Base-by-base conservation (phyloP, 2,329 filamentous ascomycete species). In the Sphaerulina vaccinii region DNA sequence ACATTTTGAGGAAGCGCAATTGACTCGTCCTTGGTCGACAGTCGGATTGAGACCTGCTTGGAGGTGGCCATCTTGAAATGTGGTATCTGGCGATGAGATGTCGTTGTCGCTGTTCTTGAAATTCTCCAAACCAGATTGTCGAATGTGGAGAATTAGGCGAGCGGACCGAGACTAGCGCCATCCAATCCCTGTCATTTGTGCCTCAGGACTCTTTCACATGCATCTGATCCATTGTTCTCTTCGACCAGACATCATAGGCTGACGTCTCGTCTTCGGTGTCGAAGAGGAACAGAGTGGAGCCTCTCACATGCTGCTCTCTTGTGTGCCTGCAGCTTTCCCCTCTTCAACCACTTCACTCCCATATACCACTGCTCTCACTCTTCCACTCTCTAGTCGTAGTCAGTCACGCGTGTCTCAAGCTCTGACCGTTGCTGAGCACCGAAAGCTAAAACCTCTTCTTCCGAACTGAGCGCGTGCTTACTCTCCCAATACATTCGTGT, bases 1-100 rank as follows among this genome's bases (percentile, higher is more conserved):
- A 74, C 75, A 51, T 75, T 75, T 51, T 79, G 74, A 54, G 79
- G 75, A 40, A 83, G 68, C 50, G 77, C 72, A 60, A 83, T 73
- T 49, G 80, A 77, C 54, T 71, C 68, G 59, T 79, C 75, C 56
- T 76, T 71, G 39, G 79, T 79, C 16, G 70, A 76, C 33, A 83
- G 72, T 51, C 79, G 76, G 55, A 83, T 73, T 54, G 78, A 74
- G 39, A 83, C 76, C 64, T 82, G 79, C 54, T 64, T 52, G 36
- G 44, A 49, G 44, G 55, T 41, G 22, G 57, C 56, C 47, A 59
- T 57, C 15, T 15, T 40, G 22, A 32, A 13, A 16, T n/a, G 3
- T 37, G 15, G 37, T 8, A 21, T 8, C 6, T 3, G 11, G 10
- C 7, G n/a, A 24, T 9, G n/a, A 5, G 11, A n/a, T 16, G 23